These are phyloP conservation scores for Lanzia echinophila DNA, from an alignment of 2,329 filamentous ascomycete species.

Conservation along the genomic window DNA sequence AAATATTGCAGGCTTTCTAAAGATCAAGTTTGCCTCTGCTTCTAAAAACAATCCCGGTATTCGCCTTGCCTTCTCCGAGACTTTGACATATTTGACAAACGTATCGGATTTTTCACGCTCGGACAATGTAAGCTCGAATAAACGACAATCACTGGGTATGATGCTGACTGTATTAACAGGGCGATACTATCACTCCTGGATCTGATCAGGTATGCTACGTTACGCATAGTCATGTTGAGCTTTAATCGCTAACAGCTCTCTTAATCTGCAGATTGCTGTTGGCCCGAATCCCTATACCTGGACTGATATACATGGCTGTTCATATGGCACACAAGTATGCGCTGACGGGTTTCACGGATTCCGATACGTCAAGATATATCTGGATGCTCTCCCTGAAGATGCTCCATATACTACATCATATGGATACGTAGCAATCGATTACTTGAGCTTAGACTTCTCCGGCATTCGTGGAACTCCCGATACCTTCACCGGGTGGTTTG, in stretches of 20 bases:
- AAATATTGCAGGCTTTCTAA: constrained; percentile 39
- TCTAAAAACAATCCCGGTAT: constrained; percentile 32
- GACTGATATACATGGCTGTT: constrained; percentile 40
- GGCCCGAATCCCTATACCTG: constrained; percentile 37
- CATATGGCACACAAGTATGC: constrained; percentile 39
- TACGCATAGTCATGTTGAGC: not conserved
- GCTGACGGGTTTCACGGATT: constrained; percentile 48
- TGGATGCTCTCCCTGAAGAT: constrained; percentile 40
- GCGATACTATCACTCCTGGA: constrained; percentile 37
- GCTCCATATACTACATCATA: constrained; percentile 38
- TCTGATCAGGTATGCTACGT: constrained; percentile 39
- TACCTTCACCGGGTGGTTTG: constrained; percentile 45
- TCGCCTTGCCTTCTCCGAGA: constrained; percentile 44
- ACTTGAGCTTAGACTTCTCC: constrained; percentile 37
- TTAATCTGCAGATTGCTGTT: constrained; percentile 37
- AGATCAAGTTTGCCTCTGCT: constrained; percentile 37
- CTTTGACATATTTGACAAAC: constrained; percentile 37
- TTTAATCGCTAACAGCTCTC: constrained; percentile 2
- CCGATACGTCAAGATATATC: constrained; percentile 43
- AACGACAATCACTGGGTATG: no score
- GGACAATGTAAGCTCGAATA: constrained; percentile 33
- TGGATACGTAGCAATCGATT: constrained; percentile 39
- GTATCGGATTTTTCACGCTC: constrained; percentile 44
- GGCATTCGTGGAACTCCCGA: constrained; percentile 42
- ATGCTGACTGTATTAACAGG: constrained; percentile 18